Evolutionary conservation across 2,329 filamentous ascomycete species (phyloP).

Genomic region (Aureobasidium sp.): DNA sequence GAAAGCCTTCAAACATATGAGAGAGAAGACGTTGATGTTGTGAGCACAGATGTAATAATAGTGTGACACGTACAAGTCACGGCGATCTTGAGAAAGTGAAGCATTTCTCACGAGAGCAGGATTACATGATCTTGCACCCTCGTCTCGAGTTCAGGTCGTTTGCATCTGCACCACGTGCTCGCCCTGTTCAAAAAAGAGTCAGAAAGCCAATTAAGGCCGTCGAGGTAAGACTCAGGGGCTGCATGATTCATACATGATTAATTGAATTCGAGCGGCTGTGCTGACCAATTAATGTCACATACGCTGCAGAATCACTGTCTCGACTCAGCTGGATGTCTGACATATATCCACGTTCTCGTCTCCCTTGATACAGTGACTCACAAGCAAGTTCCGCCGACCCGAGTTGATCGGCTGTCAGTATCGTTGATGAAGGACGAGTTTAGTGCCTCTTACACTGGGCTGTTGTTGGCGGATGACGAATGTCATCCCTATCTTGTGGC

Average conservation of each 20-base stretch:
- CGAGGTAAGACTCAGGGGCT: neutral
- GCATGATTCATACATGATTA: neutral
- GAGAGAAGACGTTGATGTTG: neutral
- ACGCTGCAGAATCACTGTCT: neutral
- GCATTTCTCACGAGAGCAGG: neutral
- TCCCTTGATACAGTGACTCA: neutral
- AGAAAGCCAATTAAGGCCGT: neutral
- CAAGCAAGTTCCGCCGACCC: too few relatives aligned
- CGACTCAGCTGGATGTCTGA: neutral
- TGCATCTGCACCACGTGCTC: neutral
- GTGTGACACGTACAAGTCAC: neutral
- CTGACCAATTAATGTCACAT: neutral
- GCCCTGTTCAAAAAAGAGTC: neutral
- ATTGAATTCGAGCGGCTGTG: neutral
- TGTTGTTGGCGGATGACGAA: neutral
- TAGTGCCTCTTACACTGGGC: neutral
- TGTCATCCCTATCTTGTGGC: neutral
- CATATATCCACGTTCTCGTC: neutral
- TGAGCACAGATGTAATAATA: neutral
- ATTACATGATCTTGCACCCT: neutral
- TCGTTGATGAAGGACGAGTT: neutral
- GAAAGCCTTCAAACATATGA: neutral
- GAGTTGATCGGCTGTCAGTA: too few relatives aligned
- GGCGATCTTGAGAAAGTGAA: neutral
- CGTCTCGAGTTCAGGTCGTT: neutral